These are phyloP conservation scores for Leccinum fallax DNA, from an alignment of 1,284 basidiomycete genomes.

Conservation along the genomic window DNA sequence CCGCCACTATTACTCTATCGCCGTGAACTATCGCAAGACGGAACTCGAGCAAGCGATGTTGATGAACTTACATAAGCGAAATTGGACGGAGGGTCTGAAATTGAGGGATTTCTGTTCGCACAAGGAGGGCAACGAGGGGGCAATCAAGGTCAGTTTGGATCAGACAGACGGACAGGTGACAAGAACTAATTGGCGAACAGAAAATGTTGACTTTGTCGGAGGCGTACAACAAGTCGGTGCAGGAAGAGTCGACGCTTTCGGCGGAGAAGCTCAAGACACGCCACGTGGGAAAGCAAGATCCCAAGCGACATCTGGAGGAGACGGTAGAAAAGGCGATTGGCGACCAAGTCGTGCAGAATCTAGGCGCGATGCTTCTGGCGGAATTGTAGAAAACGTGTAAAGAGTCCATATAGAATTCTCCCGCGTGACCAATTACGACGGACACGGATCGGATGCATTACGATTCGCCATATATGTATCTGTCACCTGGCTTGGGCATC, in stretches of 20 bases:
- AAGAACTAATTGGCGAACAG: conserved; percentile 43
- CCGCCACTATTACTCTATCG: conserved; percentile 95
- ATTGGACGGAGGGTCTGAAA: conserved; percentile 96
- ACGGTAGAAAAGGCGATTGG: conserved; percentile 97
- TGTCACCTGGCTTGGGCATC: conserved; percentile 23
- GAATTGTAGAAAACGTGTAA: conserved; percentile 57
- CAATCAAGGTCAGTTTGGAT: conserved; percentile 75
- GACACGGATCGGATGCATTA: conserved; percentile 17
- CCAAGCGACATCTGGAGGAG: conserved; percentile 95
- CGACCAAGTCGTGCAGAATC: conserved; percentile 91
- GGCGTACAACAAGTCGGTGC: conserved; percentile 94
- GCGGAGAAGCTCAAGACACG: conserved; percentile 91
- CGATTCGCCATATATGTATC: background rate
- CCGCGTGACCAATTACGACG: conserved; percentile 6
- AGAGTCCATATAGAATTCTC: background rate
- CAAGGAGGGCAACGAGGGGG: conserved; percentile 85
- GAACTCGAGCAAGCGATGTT: conserved; percentile 98
- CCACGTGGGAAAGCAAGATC: conserved; percentile 97
- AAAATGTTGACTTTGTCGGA: conserved; percentile 90
- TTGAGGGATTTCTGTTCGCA: conserved; percentile 86
- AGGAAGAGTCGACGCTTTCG: conserved; percentile 92
- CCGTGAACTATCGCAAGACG: conserved; percentile 95
- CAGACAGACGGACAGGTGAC: conserved; percentile 10
- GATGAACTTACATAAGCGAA: conserved; percentile 96
- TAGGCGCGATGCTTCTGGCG: conserved; percentile 89